These are phyloP conservation scores for Penicillium alfredii DNA, from an alignment of 495 filamentous ascomycete species.

Conservation along the genomic window DNA sequence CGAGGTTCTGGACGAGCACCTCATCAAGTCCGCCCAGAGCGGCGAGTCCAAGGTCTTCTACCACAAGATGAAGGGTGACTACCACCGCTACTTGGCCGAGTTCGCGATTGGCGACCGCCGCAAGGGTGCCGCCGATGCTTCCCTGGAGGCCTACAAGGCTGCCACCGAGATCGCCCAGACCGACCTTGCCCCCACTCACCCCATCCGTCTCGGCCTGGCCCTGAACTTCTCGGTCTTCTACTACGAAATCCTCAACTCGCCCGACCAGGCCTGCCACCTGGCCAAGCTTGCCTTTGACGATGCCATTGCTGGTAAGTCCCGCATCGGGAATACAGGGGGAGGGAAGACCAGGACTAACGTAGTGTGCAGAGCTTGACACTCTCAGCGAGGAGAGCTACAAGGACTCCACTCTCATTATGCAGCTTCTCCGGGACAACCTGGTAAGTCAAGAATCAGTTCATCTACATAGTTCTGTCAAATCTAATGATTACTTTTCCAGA, in stretches of 20 bases:
- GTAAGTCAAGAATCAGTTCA: too few species aligned
- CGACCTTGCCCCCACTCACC: slow-evolving; percentile 95
- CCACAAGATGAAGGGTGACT: slow-evolving; percentile 99
- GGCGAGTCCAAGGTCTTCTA: slow-evolving; percentile 99
- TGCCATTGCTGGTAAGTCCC: slow-evolving; percentile 82
- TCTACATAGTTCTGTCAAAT: not conserved
- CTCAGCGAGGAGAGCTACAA: slow-evolving; percentile 99
- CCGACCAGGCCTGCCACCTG: slow-evolving; percentile 97
- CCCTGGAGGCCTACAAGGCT: slow-evolving; percentile 96
- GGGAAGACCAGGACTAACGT: slow-evolving; percentile 15
- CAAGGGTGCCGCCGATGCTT: slow-evolving; percentile 93
- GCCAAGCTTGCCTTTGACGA: slow-evolving; percentile 99
- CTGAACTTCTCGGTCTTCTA: slow-evolving; percentile 99
- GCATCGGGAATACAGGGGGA: not conserved
- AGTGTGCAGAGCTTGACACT: slow-evolving; percentile 80
- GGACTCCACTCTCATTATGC: slow-evolving; percentile 99
- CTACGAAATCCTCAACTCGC: slow-evolving; percentile 99
- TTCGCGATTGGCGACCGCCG: slow-evolving; percentile 97
- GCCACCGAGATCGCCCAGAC: slow-evolving; percentile 98
- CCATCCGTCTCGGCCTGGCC: slow-evolving; percentile 96
- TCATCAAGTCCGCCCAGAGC: slow-evolving; percentile 92
- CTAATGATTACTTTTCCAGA: slow-evolving; percentile 50
- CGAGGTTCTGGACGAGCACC: slow-evolving; percentile 89
- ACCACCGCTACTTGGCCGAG: slow-evolving; percentile 99
- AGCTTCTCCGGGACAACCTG: slow-evolving; percentile 96